Percentiles rank a stretch among this genome's conserved stretches.
phyloP scores from a whole-genome alignment of 139 green algal genomes.

The Asterochloris erici region DNA sequence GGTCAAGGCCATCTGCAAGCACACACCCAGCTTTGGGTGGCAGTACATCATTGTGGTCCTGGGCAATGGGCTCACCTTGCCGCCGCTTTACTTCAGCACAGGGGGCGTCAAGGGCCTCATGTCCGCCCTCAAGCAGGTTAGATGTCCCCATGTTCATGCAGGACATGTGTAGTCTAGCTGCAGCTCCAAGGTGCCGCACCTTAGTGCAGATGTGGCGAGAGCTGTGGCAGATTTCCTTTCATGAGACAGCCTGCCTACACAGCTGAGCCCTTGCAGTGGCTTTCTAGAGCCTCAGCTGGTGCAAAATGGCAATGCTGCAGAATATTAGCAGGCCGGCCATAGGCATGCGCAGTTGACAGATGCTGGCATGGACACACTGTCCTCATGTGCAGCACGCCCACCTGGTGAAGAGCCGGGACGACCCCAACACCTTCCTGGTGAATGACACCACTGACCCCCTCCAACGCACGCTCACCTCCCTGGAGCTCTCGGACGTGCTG shows the following conservation, averaged over 20 bases:
- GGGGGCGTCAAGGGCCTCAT: constrained; percentile 68
- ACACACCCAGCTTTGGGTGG: constrained; percentile 61
- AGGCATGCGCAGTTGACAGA: too few relatives aligned
- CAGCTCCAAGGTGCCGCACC: too few relatives aligned
- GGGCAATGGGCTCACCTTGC: constrained; percentile 65
- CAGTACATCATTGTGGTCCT: constrained; percentile 77
- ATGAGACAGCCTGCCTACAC: not conserved
- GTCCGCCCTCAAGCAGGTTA: constrained; percentile 53
- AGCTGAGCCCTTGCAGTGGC: not conserved
- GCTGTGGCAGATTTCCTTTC: not conserved
- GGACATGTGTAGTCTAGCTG: not conserved
- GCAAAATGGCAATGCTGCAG: not conserved
- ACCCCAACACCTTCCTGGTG: constrained; percentile 74
- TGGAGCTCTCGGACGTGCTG: constrained; percentile 58
- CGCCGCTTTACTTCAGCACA: constrained; percentile 71
- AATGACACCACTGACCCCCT: constrained; percentile 79
- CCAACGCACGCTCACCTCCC: constrained; percentile 48
- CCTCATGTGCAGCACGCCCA: constrained; percentile 42
- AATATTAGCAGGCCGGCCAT: too few relatives aligned
- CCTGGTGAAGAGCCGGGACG: constrained; percentile 46
- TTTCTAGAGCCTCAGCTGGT: not conserved
- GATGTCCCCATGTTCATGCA: constrained; percentile 1
- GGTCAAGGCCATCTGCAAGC: constrained; percentile 65
- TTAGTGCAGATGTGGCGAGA: too few relatives aligned
- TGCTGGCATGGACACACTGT: not conserved